Evolutionary conservation across 1,284 basidiomycete species (phyloP).

Genomic region (Ustilago xerochloae): DNA sequence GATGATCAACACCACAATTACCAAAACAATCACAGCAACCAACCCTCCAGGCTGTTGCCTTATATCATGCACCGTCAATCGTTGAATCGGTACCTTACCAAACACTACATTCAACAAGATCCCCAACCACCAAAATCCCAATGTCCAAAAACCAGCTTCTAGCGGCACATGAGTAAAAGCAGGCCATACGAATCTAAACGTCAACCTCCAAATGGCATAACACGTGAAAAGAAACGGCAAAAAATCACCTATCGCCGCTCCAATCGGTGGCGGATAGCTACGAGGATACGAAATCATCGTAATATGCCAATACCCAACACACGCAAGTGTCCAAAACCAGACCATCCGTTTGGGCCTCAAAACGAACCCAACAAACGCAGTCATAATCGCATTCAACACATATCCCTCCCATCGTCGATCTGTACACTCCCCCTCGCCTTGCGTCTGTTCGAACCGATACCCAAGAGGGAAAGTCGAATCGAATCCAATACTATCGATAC

Average conservation of each 20-base stretch:
- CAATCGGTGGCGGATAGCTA: constrained; percentile 71
- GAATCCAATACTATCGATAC: constrained; percentile 79
- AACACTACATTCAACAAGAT: constrained; percentile 67
- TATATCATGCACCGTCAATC: constrained; percentile 79
- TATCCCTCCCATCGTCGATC: constrained; percentile 74
- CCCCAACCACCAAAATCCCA: constrained; percentile 84
- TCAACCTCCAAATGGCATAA: constrained; percentile 82
- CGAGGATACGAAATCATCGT: constrained; percentile 82
- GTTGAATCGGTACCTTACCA: constrained; percentile 64
- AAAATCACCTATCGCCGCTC: constrained; percentile 79
- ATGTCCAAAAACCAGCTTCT: constrained; percentile 79
- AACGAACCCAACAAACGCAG: constrained; percentile 78
- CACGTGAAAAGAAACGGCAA: constrained; percentile 81
- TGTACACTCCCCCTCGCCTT: constrained; percentile 73
- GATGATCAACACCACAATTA: constrained; percentile 72
- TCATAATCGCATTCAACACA: constrained; percentile 67
- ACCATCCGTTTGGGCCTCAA: constrained; percentile 79
- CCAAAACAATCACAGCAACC: constrained; percentile 77
- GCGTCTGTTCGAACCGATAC: constrained; percentile 71
- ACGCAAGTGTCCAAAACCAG: constrained; percentile 77
- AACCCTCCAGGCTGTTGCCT: constrained; percentile 77
- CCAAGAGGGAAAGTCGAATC: constrained; percentile 78
- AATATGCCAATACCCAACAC: constrained; percentile 88
- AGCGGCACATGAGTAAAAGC: constrained; percentile 77
- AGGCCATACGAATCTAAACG: constrained; percentile 80